These are phyloP conservation scores for Plasmodium fragile DNA, from an alignment of 169 alveolate species.

Conservation along the genomic window DNA sequence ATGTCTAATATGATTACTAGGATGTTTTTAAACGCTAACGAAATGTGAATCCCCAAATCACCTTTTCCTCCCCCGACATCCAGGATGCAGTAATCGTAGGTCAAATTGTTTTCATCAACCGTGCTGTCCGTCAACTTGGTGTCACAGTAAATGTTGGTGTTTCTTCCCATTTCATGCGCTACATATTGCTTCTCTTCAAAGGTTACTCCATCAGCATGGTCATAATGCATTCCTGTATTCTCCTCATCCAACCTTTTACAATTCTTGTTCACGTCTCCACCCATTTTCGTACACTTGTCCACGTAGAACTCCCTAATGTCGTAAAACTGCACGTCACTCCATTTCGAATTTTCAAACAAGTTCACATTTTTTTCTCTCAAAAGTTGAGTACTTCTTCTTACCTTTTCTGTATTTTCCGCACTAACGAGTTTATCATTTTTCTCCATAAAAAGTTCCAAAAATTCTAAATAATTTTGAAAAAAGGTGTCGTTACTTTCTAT, in stretches of 20 bases:
- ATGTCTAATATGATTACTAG: slow-evolving; percentile 71
- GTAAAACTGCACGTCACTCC: slow-evolving; percentile 53
- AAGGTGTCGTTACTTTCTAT: slow-evolving; percentile 46
- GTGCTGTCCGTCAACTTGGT: not conserved
- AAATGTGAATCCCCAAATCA: slow-evolving; percentile 69
- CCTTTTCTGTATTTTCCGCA: slow-evolving; percentile 18
- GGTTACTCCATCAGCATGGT: not conserved
- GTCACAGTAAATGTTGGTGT: not conserved
- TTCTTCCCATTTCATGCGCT: not conserved
- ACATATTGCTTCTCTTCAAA: not conserved
- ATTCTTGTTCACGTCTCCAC: not conserved
- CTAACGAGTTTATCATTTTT: slow-evolving; percentile 34
- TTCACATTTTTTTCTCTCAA: slow-evolving; percentile 19
- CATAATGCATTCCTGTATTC: not conserved
- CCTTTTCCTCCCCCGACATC: slow-evolving; percentile 78
- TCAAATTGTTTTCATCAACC: not conserved
- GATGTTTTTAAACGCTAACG: slow-evolving; percentile 58
- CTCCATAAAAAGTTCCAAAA: slow-evolving; percentile 43
- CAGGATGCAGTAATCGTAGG: slow-evolving; percentile 56
- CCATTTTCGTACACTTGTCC: not conserved
- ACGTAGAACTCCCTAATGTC: slow-evolving; percentile 22
- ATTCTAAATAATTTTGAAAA: slow-evolving; percentile 62
- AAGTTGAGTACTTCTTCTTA: slow-evolving; percentile 16
- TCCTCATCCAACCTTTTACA: not conserved
- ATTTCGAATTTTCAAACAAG: slow-evolving; percentile 48